A percentile compares a stretch with the other conserved stretches of the same genome.
These are phyloP conservation scores for Eucalyptus regnans DNA, from an alignment of 345 rosid species.

Conservation along the genomic window DNA sequence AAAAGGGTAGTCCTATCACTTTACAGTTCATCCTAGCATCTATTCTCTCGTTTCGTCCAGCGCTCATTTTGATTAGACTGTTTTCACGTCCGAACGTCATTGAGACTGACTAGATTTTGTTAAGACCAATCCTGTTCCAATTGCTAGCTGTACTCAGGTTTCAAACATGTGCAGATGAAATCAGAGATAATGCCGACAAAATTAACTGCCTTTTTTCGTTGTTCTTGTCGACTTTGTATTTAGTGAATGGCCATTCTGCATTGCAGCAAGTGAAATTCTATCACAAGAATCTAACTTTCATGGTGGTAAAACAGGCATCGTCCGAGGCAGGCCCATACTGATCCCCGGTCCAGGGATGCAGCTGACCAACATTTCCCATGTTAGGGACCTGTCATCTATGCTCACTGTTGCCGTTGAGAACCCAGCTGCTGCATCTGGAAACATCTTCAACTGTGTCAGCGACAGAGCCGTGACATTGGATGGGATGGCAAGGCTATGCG, in stretches of 20 bases:
- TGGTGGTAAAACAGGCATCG: conserved; percentile 47
- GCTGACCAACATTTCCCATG: conserved; percentile 75
- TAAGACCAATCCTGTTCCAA: not conserved
- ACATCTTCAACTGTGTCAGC: conserved; percentile 82
- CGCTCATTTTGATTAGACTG: not conserved
- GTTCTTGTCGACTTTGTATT: not conserved
- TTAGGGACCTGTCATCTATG: conserved; percentile 79
- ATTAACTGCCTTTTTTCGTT: not conserved
- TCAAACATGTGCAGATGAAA: not conserved
- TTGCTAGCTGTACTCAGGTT: not conserved
- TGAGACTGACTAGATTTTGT: not conserved
- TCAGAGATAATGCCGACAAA: not conserved
- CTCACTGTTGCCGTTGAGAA: conserved; percentile 67
- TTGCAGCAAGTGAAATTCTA: not conserved
- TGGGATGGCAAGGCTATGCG: conserved; percentile 93
- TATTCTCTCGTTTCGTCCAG: not conserved
- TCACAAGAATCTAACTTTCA: not conserved
- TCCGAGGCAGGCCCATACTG: conserved; percentile 71
- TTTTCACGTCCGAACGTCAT: not conserved
- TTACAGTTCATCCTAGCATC: not conserved
- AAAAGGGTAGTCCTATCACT: not conserved
- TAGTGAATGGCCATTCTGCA: not conserved
- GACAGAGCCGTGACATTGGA: conserved; percentile 90
- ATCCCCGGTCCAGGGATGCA: conserved; percentile 98
- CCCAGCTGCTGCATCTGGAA: conserved; percentile 51